Percentiles rank a stretch among this genome's conserved stretches.
These are phyloP conservation scores for Citrus mangshanensis DNA, from an alignment of 345 rosid species.

Conservation along the genomic window DNA sequence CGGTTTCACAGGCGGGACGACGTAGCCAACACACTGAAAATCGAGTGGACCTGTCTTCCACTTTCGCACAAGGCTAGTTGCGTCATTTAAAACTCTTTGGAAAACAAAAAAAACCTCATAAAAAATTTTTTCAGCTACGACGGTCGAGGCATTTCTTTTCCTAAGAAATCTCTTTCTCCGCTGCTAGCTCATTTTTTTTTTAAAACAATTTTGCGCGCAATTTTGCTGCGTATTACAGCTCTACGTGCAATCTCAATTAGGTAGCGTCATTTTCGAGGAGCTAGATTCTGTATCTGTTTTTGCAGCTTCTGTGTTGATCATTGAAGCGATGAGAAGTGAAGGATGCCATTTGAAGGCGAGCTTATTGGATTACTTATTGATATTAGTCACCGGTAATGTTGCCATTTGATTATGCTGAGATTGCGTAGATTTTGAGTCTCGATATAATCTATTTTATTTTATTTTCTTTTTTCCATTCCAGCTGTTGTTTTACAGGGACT, in stretches of 20 bases:
- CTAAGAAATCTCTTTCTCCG: not conserved
- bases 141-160: not conserved
- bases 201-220: not conserved
- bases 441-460: not conserved
- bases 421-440: not conserved
- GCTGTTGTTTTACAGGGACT: constrained; percentile 38
- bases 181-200: not conserved
- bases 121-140: not conserved
- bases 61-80: not conserved
- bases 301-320: not conserved
- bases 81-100: not conserved
- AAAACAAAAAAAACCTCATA: too few relatives aligned
- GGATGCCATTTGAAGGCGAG: constrained; percentile 17
- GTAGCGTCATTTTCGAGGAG: not conserved
- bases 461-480: constrained; percentile 21
- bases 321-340: constrained; percentile 30
- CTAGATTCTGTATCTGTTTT: not conserved
- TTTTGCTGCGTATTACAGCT: not conserved
- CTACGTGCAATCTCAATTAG: not conserved
- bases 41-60: not conserved
- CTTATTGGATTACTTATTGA: constrained; percentile 14
- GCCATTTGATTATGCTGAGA: not conserved
- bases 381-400: constrained; percentile 32
- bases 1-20: not conserved
- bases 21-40: not conserved